Base-by-base conservation (phyloP, 73 alveolate genomes). In the Blepharisma stoltei region DNA sequence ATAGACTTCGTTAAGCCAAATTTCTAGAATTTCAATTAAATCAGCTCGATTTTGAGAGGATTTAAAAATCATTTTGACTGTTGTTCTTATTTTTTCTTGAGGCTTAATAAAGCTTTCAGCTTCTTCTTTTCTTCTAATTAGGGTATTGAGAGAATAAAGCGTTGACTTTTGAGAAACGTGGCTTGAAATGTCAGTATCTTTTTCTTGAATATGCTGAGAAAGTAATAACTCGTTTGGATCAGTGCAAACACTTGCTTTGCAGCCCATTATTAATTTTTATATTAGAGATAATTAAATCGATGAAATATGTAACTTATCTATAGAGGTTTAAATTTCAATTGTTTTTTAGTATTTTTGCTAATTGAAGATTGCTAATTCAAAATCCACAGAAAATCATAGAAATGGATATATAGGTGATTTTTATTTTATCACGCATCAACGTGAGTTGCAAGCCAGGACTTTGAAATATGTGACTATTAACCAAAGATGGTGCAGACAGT, bases 1-100 rank as follows among this genome's bases (percentile, higher is more conserved):
- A 20, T 52, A 52, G n/a, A 52, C 66, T 52, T 52, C 66, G 23
- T 52, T 52, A 52, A 52, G 27, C 66, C 66, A 52, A 52, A 4
- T 52, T 20, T 52, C 66, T 1, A 20, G 23, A 20, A 52, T 52
- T 52, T 52, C 23, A 1, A 52, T 20, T 52, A 52, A 14, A 14
- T 52, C 66, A 52, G n/a, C 23, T 11, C n/a, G 23, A 52, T 52
- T 52, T 20, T 11, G 66, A 11, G 23, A 52, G 66, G n/a, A 11
- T 20, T 20, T 52, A 14, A 52, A 52, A 20, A 20, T 52, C 23
- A 52, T 52, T 52, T 52, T 52, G n/a, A 52, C 23, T 20, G 23
- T 20, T 14, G 66, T 14, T 20, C 23, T 52, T 20, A 52, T 14
- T 52, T 14, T 14, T 14, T 52, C n/a, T 14, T 14, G 23, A 14